Base-by-base conservation (phyloP, 2,329 filamentous ascomycete genomes). In the Arachnomyces sp. region DNA sequence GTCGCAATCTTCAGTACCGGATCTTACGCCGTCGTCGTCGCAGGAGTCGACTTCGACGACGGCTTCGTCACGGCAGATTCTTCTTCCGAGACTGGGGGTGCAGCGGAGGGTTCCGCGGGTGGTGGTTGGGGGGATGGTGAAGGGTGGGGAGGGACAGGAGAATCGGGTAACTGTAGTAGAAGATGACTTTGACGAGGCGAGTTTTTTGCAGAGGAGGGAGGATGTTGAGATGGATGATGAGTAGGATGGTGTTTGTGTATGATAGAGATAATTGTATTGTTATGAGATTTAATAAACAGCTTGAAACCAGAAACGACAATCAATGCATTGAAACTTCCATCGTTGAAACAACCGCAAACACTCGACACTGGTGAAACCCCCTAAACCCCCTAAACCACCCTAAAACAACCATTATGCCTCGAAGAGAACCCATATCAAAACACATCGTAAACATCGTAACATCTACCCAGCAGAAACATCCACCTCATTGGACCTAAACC, bases 111-210 rank as follows among this genome's bases (percentile, higher is more conserved):
- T 13, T 34, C 28, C 32, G 12, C 12, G 37, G 31, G 39, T n/a
- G 36, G 41, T 33, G 47, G 53, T 15, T 38, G 50, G 31, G 45
- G 52, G 21, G 53, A 55, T 38, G 50, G 54, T 12, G 57, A 62
- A 36, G 48, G 53, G 33, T 18, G 36, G 42, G n/a, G 32, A 34
- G 4, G 49, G 38, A 45, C 61, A 60, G 40, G 51, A 59, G 55
- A 58, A 51, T 49, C 55, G 44, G 46, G 56, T 46, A 44, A 51
- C 33, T 46, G 59, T 57, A 60, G 59, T 63, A 33, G 39, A 61
- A 7, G 58, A 61, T 40, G 67, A 69, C 49, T 69, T 72, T 48
- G 67, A 63, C 33, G 67, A 72, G 35, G 64, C 68, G 4, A 40
- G 55, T 3, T 72, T 72, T 44, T 51, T 72, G 38, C 55, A 62